Base-by-base conservation (phyloP, 176 grass and related monocot genomes). In the Oryza meridionalis region DNA sequence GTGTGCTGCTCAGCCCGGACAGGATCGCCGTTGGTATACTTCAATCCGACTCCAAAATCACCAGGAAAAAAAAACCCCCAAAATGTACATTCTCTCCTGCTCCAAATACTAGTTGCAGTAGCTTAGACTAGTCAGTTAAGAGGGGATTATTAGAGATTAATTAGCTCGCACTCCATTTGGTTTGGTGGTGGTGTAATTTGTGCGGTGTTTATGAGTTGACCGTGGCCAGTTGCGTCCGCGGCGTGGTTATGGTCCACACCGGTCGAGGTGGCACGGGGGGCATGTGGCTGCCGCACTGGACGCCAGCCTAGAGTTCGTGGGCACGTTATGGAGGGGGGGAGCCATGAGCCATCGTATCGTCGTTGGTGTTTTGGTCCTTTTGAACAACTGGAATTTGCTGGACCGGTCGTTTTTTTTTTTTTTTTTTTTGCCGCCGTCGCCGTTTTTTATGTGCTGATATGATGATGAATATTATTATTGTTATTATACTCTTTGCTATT, bases 141-240 rank as follows among this genome's bases (percentile, higher is more conserved):
- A 49, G 46, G 46, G 13, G 46, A 6, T 3, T 3, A 5, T 58
- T 58, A 15, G 53, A 2, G 53, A 9, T 9, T 58, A 2, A 21
- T 58, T 58, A 19, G 50, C 15, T 19, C 15, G 16, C 15, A n/a
- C 51, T 58, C 6, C 17, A 1, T 58, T 21, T 55, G 0, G 4
- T 37, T 37, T 6, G 51, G 16, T 55, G 12, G 17, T 55, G 6
- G 14, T 53, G 50, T 53, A 53, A 53, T 55, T 55, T 55, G 16
- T 73, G 35, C 43, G 82, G 88, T 86, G 44, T 78, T 77, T 86
- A 77, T 65, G 83, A 82, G 83, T 86, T 90, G 83, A 86, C 88
- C 33, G 73, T 19, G 46, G 77, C 24, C 13, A 12, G 46, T 42
- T 32, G 61, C 40, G 22, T 38, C 7, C 5, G 49, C 14, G 14